phyloP scores from a whole-genome alignment of 805 yeast species.

The Myxozyma kluyveri region DNA sequence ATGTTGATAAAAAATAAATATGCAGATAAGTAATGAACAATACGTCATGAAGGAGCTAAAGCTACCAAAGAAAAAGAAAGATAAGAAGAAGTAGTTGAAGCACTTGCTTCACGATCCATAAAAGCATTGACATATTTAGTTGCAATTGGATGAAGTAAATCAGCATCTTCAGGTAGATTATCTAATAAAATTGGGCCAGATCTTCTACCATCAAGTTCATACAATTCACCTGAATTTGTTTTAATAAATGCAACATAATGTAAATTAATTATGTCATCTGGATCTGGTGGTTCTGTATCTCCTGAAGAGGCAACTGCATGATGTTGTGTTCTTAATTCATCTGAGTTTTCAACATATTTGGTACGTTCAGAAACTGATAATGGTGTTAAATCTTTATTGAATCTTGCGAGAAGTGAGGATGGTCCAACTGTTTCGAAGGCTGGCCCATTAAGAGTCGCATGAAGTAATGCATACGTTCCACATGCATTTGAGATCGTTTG shows the following conservation, averaged over 20 bases:
- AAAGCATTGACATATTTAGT: constrained; percentile 61
- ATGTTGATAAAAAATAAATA: too few relatives aligned
- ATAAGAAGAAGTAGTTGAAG: constrained; percentile 9
- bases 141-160: constrained; percentile 54
- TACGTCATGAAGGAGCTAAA: constrained; percentile 24
- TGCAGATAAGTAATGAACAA: too few relatives aligned
- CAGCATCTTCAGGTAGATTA: constrained; percentile 42
- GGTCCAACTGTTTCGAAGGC: constrained; percentile 35
- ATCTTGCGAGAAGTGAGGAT: constrained; percentile 34
- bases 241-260: constrained; percentile 78
- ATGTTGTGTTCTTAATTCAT: constrained; percentile 43
- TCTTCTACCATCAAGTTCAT: constrained; percentile 88
- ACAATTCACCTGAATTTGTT: constrained; percentile 55
- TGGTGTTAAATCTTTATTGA: constrained; percentile 31
- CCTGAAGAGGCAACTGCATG: constrained; percentile 40
- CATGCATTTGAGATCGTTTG: constrained; percentile 88
- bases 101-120: constrained; percentile 47
- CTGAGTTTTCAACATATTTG: constrained; percentile 45
- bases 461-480: constrained; percentile 86
- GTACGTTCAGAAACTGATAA: constrained; percentile 41
- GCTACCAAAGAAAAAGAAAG: constrained; percentile 25
- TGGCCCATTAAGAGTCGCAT: constrained; percentile 48
- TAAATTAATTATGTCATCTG: constrained; percentile 50
- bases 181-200: constrained; percentile 70
- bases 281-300: constrained; percentile 42